Conservation (phyloP, 2,329 filamentous ascomycete genomes). For the Elsinoe australis region DNA sequence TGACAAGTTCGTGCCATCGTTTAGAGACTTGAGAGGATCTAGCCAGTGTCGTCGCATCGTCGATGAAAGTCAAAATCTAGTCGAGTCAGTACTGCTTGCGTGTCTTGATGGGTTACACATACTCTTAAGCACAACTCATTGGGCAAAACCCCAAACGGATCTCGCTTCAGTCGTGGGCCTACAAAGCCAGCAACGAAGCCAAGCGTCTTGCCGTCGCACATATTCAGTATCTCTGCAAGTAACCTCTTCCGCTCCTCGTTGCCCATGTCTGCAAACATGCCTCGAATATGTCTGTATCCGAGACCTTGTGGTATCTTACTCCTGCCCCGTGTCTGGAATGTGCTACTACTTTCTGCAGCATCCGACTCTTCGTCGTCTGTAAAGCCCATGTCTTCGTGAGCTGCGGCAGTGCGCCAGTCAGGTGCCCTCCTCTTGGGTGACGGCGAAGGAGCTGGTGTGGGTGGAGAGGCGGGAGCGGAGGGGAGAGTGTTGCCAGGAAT, state of each 20-base stretch:
- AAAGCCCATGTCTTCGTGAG: slow-evolving; percentile 70
- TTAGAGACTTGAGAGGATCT: slow-evolving; percentile 93
- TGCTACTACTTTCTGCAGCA: slow-evolving; percentile 23
- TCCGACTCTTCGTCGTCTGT: slow-evolving; percentile 27
- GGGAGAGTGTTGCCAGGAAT: slow-evolving; percentile 55
- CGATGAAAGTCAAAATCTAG: slow-evolving; percentile 90
- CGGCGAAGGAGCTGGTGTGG: slow-evolving; percentile 59
- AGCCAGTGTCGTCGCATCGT: slow-evolving; percentile 89
- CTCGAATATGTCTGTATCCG: slow-evolving; percentile 62
- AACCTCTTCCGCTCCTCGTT: slow-evolving; percentile 70
- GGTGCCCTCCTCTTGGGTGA: slow-evolving; percentile 55
- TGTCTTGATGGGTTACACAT: slow-evolving; percentile 32
- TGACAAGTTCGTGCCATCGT: slow-evolving; percentile 85
- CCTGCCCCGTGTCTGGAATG: slow-evolving; percentile 21
- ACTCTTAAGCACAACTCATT: slow-evolving; percentile 88
- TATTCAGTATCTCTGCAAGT: slow-evolving; percentile 79
- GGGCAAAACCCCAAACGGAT: slow-evolving; percentile 85
- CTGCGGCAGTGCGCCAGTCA: slow-evolving; percentile 69
- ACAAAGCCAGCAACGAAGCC: slow-evolving; percentile 97
- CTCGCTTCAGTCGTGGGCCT: slow-evolving; percentile 86
- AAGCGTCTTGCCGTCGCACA: slow-evolving; percentile 90
- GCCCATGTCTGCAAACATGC: slow-evolving; percentile 71
- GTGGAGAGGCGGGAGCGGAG: slow-evolving; percentile 57
- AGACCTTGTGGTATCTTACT: slow-evolving; percentile 23
- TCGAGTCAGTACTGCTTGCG: slow-evolving; percentile 15